Evolutionary conservation across 2,329 filamentous ascomycete genomes (phyloP), one percentile per base, ranked within the genome.

Genomic region (Exophiala xenobiotica): DNA sequence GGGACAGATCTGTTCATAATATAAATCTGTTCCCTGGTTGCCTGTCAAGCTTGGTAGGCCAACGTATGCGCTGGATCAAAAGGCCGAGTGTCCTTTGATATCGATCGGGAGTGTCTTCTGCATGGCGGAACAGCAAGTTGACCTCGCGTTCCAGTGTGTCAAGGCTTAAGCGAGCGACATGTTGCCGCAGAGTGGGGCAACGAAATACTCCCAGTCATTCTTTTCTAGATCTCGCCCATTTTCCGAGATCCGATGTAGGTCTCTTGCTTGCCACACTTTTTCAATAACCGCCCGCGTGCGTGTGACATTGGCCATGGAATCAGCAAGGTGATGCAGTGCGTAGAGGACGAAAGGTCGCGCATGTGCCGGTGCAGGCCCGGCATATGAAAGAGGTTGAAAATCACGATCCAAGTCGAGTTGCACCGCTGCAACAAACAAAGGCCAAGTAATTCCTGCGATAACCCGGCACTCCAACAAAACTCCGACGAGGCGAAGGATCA

Each of bases 221-320:
- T 48, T 19, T 18, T 40, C 18, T 6, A 14, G 1, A 23, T 40
- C 38, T 6, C 5, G 8, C 9, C 16, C 44, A 11, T 37, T 19
- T 9, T 23, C 19, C 26, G 38, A 24, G 18, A 12, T 20, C 19
- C 24, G 31, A 16, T 29, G 18, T 23, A 64, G 54, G 44, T 78
- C 74, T 18, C 75, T 66, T 37, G 68, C 68, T 49, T 71, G 69
- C 75, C 75, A 78, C 8, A 78, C 68, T 38, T 73, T 75, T 7
- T 70, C 65, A 45, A 78, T 74, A 3, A 78, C 75, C 0, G 71
- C 69, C 8, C 71, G 64, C 6, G 73, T 76, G 16, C 72, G 68
- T 7, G 69, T 65, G 5, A 77, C 67, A 39, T 78, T 78, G 0
- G 76, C 62, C 1, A 72, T 74, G 0, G 66, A 70, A 18, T 70